Percentiles rank a stretch among this genome's conserved stretches.
phyloP scores from a whole-genome alignment of 1,139 yeast genomes.

The Williopsis jadinii region DNA sequence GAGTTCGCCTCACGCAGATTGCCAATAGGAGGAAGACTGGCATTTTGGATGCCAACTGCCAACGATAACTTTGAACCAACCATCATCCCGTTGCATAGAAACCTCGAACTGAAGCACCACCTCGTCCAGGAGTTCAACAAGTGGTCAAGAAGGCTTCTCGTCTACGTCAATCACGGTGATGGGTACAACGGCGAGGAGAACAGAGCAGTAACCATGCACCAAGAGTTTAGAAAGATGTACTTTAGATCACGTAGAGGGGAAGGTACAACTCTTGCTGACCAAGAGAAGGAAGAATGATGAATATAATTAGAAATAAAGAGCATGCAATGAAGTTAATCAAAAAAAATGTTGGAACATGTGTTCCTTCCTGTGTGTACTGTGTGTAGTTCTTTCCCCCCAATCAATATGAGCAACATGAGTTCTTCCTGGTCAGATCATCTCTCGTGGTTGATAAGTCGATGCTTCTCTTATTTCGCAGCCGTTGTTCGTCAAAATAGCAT shows the following conservation, averaged over 20 bases:
- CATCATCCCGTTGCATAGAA: conserved; percentile 72
- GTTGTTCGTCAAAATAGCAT: conserved; percentile 21
- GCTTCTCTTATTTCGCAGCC: conserved; percentile 19
- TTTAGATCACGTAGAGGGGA: conserved; percentile 32
- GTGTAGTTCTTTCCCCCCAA: neutral
- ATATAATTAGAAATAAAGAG: too few relatives aligned
- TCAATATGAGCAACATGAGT: conserved; percentile 21
- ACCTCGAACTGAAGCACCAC: conserved; percentile 61
- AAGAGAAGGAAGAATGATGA: too few relatives aligned
- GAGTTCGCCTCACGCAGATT: conserved; percentile 65
- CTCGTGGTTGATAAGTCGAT: conserved; percentile 21
- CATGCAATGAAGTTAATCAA: too few relatives aligned
- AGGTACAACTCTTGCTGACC: neutral
- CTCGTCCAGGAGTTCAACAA: conserved; percentile 85
- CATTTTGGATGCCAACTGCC: conserved; percentile 98
- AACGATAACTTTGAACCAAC: conserved; percentile 73
- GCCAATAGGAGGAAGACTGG: conserved; percentile 69
- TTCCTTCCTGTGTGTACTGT: too few relatives aligned
- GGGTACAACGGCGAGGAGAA: conserved; percentile 44
- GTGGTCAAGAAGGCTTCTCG: conserved; percentile 85
- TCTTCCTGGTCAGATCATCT: conserved; percentile 13
- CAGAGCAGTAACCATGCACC: conserved; percentile 25
- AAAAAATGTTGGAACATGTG: too few relatives aligned
- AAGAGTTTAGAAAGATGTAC: conserved; percentile 74
- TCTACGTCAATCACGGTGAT: conserved; percentile 63